These are phyloP conservation scores for Heritiera littoralis DNA, from an alignment of 345 rosid genomes.

Conservation along the genomic window DNA sequence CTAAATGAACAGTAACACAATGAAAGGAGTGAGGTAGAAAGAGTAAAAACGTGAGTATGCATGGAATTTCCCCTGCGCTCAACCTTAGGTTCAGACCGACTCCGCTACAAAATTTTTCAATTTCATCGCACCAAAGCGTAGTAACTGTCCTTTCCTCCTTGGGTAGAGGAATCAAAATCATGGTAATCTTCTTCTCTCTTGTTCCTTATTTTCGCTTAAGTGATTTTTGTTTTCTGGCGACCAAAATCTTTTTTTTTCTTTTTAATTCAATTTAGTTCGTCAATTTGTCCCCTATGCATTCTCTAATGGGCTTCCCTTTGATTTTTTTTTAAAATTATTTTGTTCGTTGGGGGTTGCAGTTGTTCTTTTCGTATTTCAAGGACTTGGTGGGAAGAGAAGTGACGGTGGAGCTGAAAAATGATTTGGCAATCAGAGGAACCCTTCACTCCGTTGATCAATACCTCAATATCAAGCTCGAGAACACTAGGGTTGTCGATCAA, in stretches of 20 bases:
- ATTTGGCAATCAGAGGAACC: constrained; percentile 97
- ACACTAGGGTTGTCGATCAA: constrained; percentile 97
- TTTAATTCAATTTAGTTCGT: neutral
- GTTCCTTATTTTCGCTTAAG: neutral
- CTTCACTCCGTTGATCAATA: constrained; percentile 99
- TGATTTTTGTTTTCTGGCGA: neutral
- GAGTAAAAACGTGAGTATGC: too few species aligned
- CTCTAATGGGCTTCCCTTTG: neutral
- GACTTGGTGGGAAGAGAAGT: constrained; percentile 99
- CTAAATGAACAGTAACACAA: too few species aligned
- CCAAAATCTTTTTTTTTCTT: neutral
- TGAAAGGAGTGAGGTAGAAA: too few species aligned
- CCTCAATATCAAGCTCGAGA: constrained; percentile 98
- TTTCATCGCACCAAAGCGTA: neutral
- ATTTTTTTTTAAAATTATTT: neutral
- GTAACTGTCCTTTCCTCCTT: neutral
- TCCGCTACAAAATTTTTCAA: neutral
- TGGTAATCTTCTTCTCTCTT: neutral
- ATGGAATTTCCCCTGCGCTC: neutral
- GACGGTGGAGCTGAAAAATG: constrained; percentile 98
- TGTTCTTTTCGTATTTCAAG: constrained; percentile 99
- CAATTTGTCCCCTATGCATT: neutral
- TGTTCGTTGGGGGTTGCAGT: constrained; percentile 43
- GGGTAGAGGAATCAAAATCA: neutral
- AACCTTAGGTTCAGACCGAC: neutral